Base-by-base conservation (phyloP, 2,329 filamentous ascomycete genomes). In the Alternaria arborescens region DNA sequence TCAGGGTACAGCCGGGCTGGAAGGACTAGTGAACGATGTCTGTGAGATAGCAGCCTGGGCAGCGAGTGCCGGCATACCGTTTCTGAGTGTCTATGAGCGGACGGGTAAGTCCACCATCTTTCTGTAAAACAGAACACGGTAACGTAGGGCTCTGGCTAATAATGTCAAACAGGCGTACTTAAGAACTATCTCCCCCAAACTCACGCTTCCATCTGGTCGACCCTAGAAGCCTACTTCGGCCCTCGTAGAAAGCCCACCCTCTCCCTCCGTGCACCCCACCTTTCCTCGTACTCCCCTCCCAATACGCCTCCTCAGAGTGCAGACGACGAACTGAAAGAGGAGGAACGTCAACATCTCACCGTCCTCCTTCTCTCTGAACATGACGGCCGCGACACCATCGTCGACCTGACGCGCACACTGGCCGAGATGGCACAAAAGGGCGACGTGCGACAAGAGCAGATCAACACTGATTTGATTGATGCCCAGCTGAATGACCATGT, bases 1-100 rank as follows among this genome's bases (percentile, higher is more conserved):
- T 20, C 84, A 88, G 74, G 85, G 90, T 71, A 86, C 87, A 40
- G 90, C 92, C 52, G 92, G 92, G 16, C 79, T 98, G 46, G 93
- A 97, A 71, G 88, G 89, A 24, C 80, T 99, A 62, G 88, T 98
- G 72, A 92, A 96, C 71, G 93, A 99, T 80, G 91, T 93, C 14
- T 91, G 94, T 41, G 95, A 99, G 77, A 86, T 99, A 62, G 89
- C 92, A 20, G 94, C 94, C 3, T 99, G 95, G 95, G 95, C 91
- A 76, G 90, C 93, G 28, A 93, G 93, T 73, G 91, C 92, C 24
- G 93, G 93, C 8, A 97, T 99, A 62, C 89, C 91, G 12, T 87
- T 90, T 78, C 82, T 99, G 68, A 97, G 93, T 50, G 85, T 99
- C 28, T 99, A 99, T 76, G 95, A 99, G 80, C 90, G 88, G 79